These are phyloP conservation scores for Monilinia polystroma DNA, from an alignment of 2,329 filamentous ascomycete species.

Conservation along the genomic window DNA sequence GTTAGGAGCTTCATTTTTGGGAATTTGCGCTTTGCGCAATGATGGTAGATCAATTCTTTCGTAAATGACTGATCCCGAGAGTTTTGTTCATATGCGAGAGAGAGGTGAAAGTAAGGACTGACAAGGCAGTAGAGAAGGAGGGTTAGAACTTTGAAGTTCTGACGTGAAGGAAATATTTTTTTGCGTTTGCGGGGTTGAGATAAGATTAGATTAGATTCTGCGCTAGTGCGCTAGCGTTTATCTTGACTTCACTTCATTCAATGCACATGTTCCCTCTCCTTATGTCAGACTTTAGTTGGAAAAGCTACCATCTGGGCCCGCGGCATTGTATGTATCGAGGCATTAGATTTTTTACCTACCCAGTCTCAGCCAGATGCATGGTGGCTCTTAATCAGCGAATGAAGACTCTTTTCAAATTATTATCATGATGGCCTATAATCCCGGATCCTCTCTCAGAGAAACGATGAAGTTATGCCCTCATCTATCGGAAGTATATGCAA, in stretches of 20 bases:
- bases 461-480: background rate
- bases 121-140: background rate
- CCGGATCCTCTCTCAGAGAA: background rate
- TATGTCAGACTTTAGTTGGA: background rate
- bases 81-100: too few species aligned
- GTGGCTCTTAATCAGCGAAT: background rate
- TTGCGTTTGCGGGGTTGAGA: slow-evolving; percentile 13
- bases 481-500: background rate
- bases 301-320: background rate
- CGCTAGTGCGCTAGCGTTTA: background rate
- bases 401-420: background rate
- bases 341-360: background rate
- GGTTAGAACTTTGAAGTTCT: background rate
- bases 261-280: background rate
- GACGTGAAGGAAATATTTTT: slow-evolving; percentile 14
- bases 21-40: background rate
- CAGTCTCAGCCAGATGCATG: background rate
- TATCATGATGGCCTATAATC: background rate
- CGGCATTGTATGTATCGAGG: background rate
- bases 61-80: background rate
- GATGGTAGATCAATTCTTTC: rapidly evolving
- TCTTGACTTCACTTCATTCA: background rate
- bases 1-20: slow-evolving; percentile 84
- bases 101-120: too few species aligned
- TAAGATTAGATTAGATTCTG: slow-evolving; percentile 20